phyloP scores from a whole-genome alignment of 768 basidiomycete genomes.

The Pleurotus eryngii region DNA sequence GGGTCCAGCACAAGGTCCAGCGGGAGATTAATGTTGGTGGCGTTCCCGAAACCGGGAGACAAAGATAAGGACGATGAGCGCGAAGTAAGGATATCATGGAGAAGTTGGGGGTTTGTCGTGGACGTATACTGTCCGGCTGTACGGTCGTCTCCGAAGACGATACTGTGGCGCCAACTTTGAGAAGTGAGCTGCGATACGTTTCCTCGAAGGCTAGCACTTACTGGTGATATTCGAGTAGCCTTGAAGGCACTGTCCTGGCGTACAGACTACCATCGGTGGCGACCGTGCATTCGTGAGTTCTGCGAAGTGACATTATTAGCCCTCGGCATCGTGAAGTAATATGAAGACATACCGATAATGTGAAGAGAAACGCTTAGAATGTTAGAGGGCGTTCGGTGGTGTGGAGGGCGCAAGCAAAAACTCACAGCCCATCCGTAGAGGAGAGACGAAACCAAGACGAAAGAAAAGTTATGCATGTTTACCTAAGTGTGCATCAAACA shows the following conservation, averaged over 20 bases:
- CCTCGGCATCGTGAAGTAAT: neutral
- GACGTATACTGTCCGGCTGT: constrained; percentile 59
- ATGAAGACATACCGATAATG: neutral
- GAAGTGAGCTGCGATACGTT: constrained; percentile 1
- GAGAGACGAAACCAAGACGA: too few relatives aligned
- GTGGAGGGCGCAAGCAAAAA: too few relatives aligned
- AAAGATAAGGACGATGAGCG: constrained; percentile 45
- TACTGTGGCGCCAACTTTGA: constrained; percentile 54
- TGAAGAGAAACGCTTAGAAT: neutral
- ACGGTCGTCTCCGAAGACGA: constrained; percentile 46
- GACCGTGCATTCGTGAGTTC: constrained; percentile 14
- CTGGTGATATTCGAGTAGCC: constrained; percentile 61
- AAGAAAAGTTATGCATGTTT: too few relatives aligned
- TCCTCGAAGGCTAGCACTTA: constrained; percentile 15
- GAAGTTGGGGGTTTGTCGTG: constrained; percentile 53
- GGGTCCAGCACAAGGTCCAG: constrained; percentile 52
- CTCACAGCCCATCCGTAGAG: too few relatives aligned
- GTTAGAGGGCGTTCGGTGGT: too few relatives aligned
- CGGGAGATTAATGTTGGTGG: constrained; percentile 42
- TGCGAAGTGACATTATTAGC: neutral
- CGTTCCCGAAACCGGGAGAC: constrained; percentile 53
- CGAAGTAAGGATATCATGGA: constrained; percentile 54
- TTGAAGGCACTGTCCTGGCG: constrained; percentile 70
- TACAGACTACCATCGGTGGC: constrained; percentile 48
- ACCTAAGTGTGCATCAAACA: too few relatives aligned